Conservation (phyloP, 768 basidiomycete genomes). For the Pulveroboletus sp. region DNA sequence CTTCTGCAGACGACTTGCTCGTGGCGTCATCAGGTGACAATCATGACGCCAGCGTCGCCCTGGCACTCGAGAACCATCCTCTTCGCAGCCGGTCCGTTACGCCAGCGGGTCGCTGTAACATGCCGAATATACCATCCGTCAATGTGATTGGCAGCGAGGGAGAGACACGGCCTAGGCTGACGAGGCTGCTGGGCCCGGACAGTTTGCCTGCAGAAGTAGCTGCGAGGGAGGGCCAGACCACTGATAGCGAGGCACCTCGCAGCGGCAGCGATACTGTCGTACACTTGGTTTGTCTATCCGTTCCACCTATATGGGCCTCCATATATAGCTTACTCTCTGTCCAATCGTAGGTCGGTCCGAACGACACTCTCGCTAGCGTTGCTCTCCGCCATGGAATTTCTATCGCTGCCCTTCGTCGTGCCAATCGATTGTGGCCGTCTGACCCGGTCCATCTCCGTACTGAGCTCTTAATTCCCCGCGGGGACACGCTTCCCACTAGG, state of each 20-base stretch:
- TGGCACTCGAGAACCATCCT: constrained; percentile 12
- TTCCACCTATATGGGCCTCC: background rate
- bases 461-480: constrained; percentile 67
- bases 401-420: constrained; percentile 74
- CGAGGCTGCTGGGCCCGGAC: background rate
- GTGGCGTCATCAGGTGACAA: background rate
- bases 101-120: background rate
- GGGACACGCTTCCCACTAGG: constrained; percentile 5
- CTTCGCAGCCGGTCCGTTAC: constrained; percentile 13
- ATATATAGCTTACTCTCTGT: background rate
- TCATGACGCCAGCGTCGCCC: background rate
- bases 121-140: background rate
- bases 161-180: constrained; percentile 5
- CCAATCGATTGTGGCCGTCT: constrained; percentile 91
- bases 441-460: constrained; percentile 89
- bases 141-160: background rate
- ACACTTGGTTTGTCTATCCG: constrained; percentile 21
- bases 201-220: background rate
- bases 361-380: constrained; percentile 82
- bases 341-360: constrained; percentile 51
- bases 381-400: constrained; percentile 87
- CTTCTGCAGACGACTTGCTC: constrained; percentile 7
- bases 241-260: background rate
- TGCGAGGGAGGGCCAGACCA: background rate
- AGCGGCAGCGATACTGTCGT: background rate